Conservation (phyloP, 164 flowering plant genomes). For the Macadamia tetraphylla region DNA sequence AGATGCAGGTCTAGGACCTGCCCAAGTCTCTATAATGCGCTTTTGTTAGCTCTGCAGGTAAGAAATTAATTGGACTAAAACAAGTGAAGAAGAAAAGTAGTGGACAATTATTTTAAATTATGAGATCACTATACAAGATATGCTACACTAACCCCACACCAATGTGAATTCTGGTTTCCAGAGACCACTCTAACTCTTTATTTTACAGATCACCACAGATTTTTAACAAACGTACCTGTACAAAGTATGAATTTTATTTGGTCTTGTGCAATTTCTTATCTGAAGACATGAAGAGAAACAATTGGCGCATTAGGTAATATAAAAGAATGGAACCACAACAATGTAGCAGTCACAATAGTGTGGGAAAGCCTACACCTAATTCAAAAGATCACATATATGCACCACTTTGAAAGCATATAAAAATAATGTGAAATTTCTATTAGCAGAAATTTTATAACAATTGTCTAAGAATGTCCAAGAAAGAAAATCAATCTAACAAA, state of each 20-base stretch:
- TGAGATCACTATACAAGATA: constrained; percentile 4
- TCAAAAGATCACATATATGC: no score
- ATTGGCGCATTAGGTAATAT: no score
- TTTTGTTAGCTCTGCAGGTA: no score
- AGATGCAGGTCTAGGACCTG: no score
- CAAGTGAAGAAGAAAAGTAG: neutral
- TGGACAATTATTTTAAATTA: neutral
- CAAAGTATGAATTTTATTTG: neutral
- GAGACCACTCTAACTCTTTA: neutral
- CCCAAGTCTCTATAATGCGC: no score
- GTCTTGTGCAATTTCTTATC: neutral
- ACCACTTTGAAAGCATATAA: neutral
- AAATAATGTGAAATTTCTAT: neutral
- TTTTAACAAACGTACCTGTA: neutral
- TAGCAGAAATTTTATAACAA: no score
- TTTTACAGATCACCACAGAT: neutral
- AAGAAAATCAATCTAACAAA: no score
- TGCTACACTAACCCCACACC: constrained; percentile 4
- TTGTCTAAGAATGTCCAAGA: no score
- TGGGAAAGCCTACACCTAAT: no score
- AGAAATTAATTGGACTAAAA: no score
- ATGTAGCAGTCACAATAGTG: neutral
- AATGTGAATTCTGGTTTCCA: neutral
- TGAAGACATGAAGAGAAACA: neutral
- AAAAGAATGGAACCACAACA: neutral